phyloP scores from a whole-genome alignment of 345 rosid genomes.

The Camelina sativa region DNA sequence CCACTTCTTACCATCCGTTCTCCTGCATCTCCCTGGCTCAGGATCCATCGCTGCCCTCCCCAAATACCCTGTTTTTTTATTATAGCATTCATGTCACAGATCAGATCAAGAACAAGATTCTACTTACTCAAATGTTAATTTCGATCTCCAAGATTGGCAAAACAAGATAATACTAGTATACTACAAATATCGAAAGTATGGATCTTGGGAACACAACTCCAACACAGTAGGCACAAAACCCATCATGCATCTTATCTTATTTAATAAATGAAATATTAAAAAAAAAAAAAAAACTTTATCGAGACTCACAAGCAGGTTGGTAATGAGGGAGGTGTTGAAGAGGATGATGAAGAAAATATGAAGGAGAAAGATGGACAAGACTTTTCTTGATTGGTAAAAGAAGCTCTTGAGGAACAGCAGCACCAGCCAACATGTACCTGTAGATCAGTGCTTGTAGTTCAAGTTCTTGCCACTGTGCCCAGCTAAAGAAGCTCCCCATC shows the following conservation, averaged over 20 bases:
- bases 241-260: constrained; percentile 33
- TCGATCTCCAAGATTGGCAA: constrained; percentile 15
- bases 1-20: constrained; percentile 99
- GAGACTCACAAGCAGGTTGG: constrained; percentile 78
- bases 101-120: constrained; percentile 21
- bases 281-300: background rate
- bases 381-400: constrained; percentile 88
- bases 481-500: constrained; percentile 82
- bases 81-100: constrained; percentile 47
- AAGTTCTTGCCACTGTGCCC: constrained; percentile 90
- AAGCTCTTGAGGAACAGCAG: constrained; percentile 85
- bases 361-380: constrained; percentile 62
- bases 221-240: constrained; percentile 32
- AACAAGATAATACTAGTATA: background rate
- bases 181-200: constrained; percentile 1
- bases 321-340: constrained; percentile 59
- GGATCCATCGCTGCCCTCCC: constrained; percentile 92
- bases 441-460: constrained; percentile 96
- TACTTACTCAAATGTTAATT: background rate
- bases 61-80: constrained; percentile 62
- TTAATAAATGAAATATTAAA: background rate
- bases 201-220: constrained; percentile 42
- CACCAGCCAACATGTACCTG: constrained; percentile 89
- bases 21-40: constrained; percentile 97
- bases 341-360: constrained; percentile 68